Conservation (phyloP, 768 basidiomycete species). For the Hemileccinum rubropunctum region DNA sequence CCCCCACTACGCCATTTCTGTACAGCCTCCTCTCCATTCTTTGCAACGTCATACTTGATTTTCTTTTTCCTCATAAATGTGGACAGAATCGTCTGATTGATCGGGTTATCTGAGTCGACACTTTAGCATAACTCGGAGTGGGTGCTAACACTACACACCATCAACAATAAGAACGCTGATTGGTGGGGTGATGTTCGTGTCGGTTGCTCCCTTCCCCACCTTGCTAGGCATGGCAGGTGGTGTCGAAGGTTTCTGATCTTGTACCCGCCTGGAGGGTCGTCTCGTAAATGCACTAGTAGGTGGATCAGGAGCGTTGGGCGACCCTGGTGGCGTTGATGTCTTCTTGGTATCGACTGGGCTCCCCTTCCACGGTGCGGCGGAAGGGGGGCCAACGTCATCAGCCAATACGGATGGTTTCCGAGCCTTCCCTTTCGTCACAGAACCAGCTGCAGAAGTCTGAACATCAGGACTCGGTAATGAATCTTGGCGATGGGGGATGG, state of each 20-base stretch:
- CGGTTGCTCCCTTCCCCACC: slow-evolving; percentile 49
- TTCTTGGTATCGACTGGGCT: slow-evolving; percentile 30
- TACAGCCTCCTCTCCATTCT: slow-evolving; percentile 93
- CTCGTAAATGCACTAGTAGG: slow-evolving; percentile 25
- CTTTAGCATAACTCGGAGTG: slow-evolving; percentile 11
- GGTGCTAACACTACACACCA: slow-evolving; percentile 49
- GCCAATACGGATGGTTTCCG: slow-evolving; percentile 32
- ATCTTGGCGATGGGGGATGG: slow-evolving; percentile 24
- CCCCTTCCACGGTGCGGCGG: slow-evolving; percentile 23
- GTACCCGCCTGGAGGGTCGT: slow-evolving; percentile 31
- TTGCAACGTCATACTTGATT: slow-evolving; percentile 92
- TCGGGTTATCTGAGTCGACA: slow-evolving; percentile 78
- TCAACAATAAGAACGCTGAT: slow-evolving; percentile 98
- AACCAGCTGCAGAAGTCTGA: slow-evolving; percentile 2
- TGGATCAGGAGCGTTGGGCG: slow-evolving; percentile 28
- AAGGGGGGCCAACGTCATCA: slow-evolving; percentile 20
- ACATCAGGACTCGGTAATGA: slow-evolving; percentile 22
- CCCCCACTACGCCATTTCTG: slow-evolving; percentile 90
- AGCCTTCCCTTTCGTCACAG: slow-evolving; percentile 21
- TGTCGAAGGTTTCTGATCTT: slow-evolving; percentile 28
- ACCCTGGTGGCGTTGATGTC: slow-evolving; percentile 33
- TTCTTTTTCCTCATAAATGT: slow-evolving; percentile 96
- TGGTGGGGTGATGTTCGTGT: slow-evolving; percentile 84
- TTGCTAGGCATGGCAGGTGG: slow-evolving; percentile 36
- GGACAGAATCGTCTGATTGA: slow-evolving; percentile 96